Evolutionary conservation across 163 green algal species (phyloP).

Genomic region (Dunaliella salina): DNA sequence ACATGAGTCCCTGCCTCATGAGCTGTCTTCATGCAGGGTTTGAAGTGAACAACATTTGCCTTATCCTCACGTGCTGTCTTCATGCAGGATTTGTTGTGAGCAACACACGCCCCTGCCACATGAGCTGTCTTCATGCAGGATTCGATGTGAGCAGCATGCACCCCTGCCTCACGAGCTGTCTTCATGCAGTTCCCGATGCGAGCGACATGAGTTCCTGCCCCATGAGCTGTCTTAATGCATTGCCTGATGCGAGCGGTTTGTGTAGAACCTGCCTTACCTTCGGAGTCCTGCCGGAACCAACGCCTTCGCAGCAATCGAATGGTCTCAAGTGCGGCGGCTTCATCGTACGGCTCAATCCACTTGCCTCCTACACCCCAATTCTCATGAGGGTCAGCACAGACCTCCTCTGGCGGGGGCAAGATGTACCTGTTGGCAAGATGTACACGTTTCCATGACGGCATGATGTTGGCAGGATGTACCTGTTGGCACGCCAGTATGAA

Average conservation of each 20-base stretch:
- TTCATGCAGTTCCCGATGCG: background rate
- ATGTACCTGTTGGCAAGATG: background rate
- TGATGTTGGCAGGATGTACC: background rate
- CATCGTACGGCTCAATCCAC: background rate
- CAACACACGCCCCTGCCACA: too few species aligned
- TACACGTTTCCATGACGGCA: background rate
- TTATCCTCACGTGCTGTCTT: too few species aligned
- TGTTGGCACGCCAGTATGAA: background rate
- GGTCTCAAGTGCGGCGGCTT: background rate
- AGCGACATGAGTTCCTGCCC: too few species aligned
- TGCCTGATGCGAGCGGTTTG: background rate
- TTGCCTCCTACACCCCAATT: background rate
- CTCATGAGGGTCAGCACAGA: background rate
- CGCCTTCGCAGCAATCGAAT: background rate
- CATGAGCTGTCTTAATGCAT: background rate
- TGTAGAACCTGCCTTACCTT: background rate
- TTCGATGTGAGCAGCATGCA: background rate
- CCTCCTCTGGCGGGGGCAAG: background rate
- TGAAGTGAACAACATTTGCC: too few species aligned
- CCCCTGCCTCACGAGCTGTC: background rate
- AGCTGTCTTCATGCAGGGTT: too few species aligned
- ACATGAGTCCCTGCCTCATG: too few species aligned
- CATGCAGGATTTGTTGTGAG: too few species aligned
- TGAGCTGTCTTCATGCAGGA: background rate
- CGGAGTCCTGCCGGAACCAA: background rate